Evolutionary conservation across 1,139 yeast species (phyloP), one percentile per base, ranked within the genome.

Genomic region (Candida tunisiensis): DNA sequence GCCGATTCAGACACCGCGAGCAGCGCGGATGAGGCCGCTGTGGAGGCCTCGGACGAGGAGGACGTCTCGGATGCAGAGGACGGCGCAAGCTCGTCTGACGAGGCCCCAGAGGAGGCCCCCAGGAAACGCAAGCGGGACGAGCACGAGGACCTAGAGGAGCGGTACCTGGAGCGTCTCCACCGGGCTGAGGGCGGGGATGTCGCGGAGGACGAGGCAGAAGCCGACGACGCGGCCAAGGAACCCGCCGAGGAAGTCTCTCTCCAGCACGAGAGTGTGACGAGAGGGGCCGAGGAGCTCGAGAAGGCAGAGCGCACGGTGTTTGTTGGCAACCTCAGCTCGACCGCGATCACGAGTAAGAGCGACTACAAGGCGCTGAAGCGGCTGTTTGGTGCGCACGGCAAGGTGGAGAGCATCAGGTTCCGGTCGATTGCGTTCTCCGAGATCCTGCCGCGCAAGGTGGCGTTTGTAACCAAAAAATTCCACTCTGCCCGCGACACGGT

Each of bases 371-470:
- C 58, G 32, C 74, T 85, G 52, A 78, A 79, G 49, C 59, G 58
- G 34, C 53, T 66, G 14, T 77, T 83, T 37, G 41, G 61, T 8
- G 49, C 63, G 21, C 56, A 53, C 37, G 92, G 91, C 13, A 56
- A 60, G 22, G 62, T 83, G 29, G 71, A 68, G 25, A 75, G 92
- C 12, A 63, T 83, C 30, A 65, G 99, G 47, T 88, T 82, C 58
- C 69, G 99, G 53, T 83, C 96, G 2, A 77, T 91, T 40, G 82
- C 94, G 2, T 82, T 85, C 39, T 74, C 77, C 28, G 93, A 83
- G 43, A 71, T 80, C 22, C 61, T 83, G 31, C 96, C 98, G 23
- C 69, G 95, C 49, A 85, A 85, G 47, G 83, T 80, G 20, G 96
- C 98, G 2, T 83, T 73, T 49, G 78, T 80, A 31, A 69, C 73